Base-by-base conservation (phyloP, 2,329 filamentous ascomycete genomes). In the Rugonectria rugulosa region DNA sequence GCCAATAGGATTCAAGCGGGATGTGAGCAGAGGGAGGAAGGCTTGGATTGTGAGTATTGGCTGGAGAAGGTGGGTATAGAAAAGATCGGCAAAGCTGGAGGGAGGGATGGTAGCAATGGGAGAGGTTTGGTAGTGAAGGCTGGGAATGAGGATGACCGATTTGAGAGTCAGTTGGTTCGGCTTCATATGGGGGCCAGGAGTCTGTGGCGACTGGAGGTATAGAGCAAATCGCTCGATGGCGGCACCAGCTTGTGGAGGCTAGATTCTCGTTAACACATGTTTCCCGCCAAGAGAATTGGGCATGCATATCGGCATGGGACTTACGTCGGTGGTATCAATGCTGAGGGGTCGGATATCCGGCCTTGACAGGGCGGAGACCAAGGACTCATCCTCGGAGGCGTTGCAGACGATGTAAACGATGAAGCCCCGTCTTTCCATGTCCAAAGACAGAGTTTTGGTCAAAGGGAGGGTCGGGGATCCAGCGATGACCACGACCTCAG, bases 321-420 rank as follows among this genome's bases (percentile, higher is more conserved):
- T 74, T 74, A 90, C 88, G 72, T 96, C 88, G 7, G 88, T 90
- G 29, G 96, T 86, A 68, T 98, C 92, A 60, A 98, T 82, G 70
- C 86, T 86, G 54, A 99, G 77, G 7, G 94, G 87, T 60, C 89
- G 85, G 61, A 98, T 89, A 70, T 98, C 95, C 6, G 87, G 81
- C 59, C 92, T 83, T n/a, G 87, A 83, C 72, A 96, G 85, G 57
- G 85, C 83, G 57, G 91, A 85, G 12, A 98, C 87, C 60, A 89
- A 77, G 29, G 88, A 81, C 72, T 98, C 92, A 64, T 98, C 94
- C 66, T 97, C 91, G 56, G 87, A 77, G n/a, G 87, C 91, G 61
- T 87, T 89, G 67, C 92, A 94, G 1, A 96, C 90, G 57, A 99
- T 81, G 72, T 92, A 99, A 52, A 98, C 91, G 57, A 98, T 90